Base-by-base conservation (phyloP, 805 yeast species). In the Peterozyma xylosa region DNA sequence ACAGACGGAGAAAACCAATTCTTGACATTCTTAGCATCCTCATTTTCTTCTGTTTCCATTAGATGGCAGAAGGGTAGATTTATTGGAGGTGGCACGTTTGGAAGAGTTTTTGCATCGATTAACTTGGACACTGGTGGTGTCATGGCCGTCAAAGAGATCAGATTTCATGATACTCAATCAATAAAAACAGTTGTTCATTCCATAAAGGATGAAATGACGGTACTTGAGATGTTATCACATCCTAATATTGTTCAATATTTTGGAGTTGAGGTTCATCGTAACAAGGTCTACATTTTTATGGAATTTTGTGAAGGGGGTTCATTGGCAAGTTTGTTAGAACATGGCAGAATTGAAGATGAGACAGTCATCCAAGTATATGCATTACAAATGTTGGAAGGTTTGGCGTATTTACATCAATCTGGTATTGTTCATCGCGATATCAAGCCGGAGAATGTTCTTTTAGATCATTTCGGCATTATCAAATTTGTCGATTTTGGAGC, bases 401-500 rank as follows among this genome's bases (percentile, higher is more conserved):
- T 93, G 52, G 95, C 97, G 0, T 93, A 91, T 58, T 73, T 93
- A 44, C 99, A 93, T 61, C 93, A 86, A 53, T 81, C 89, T 40
- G 96, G 96, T 11, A 88, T 93, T 57, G 91, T 89, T n/a, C 99
- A 93, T 62, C 76, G 98, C 43, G 99, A 93, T 58, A 86, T 93
- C 52, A 93, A 93, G 64, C 99, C 99, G 0, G 99, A 88, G 53
- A 91, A 93, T 57, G 84, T 91, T 38, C 66, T 91, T 37, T 67
- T 91, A 42, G 97, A 91, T 63, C 95, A 84, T 60, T 81, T 82
- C 65, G 97, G 97, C 16, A 88, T 90, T 13, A 84, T 91, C 56
- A 93, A 93, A 62, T 89, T 86, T 67, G 97, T 91, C 43, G 99
- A 93, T 64, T 93, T 93, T 60, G 99, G 99, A 33, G 96, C 98